These are phyloP conservation scores for Coemansia sp. DNA, from an alignment of 192 early-diverging fungal species.

Conservation along the genomic window DNA sequence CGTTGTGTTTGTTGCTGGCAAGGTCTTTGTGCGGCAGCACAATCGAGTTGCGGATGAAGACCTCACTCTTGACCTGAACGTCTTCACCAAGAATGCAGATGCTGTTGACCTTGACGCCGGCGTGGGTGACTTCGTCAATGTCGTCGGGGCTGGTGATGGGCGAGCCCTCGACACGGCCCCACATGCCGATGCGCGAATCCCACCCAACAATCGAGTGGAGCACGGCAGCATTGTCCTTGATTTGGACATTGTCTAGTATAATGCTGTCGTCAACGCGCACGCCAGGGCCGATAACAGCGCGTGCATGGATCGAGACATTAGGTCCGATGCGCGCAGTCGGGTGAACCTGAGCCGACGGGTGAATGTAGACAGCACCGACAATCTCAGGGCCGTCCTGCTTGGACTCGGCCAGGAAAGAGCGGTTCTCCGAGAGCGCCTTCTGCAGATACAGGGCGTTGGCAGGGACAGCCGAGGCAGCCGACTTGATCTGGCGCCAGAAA, in stretches of 20 bases:
- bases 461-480: conserved; percentile 87
- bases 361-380: conserved; percentile 90
- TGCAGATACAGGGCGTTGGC: conserved; percentile 93
- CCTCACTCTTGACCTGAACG: conserved; percentile 90
- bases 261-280: conserved; percentile 93
- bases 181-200: conserved; percentile 89
- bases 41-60: conserved; percentile 93
- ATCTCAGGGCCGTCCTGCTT: conserved; percentile 64
- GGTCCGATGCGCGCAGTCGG: conserved; percentile 94
- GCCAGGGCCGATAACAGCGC: conserved; percentile 83
- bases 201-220: conserved; percentile 90
- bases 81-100: conserved; percentile 92
- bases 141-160: conserved; percentile 61
- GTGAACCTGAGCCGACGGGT: conserved; percentile 90
- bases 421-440: conserved; percentile 65
- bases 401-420: conserved; percentile 53
- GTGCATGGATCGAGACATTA: conserved; percentile 93
- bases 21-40: conserved; percentile 98
- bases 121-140: conserved; percentile 73
- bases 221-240: conserved; percentile 87
- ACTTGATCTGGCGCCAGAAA: conserved; percentile 98
- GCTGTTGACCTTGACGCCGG: conserved; percentile 88
- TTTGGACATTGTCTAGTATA: conserved; percentile 86
- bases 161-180: conserved; percentile 92
- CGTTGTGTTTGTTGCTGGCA: conserved; percentile 83